A percentile compares a stretch with the other conserved stretches of the same genome.
Conservation (phyloP, 2,329 filamentous ascomycete genomes). For the Sclerotinia minor region DNA sequence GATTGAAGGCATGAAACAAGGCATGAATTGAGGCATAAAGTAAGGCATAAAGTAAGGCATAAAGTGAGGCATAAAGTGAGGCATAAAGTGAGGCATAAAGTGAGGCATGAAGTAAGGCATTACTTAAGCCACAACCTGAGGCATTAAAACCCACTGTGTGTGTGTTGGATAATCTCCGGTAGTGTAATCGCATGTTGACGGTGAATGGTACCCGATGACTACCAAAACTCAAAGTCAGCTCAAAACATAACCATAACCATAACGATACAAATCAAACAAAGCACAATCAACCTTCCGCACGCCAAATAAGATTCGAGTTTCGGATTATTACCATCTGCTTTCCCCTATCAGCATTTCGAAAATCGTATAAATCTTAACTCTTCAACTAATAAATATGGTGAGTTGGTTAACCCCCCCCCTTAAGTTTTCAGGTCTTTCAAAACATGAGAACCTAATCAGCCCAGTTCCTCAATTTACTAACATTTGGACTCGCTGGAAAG, state of each 20-base stretch:
- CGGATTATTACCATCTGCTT: neutral
- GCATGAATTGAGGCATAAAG: too few species aligned
- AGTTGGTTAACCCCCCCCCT: constrained; percentile 38
- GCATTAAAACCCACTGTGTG: neutral
- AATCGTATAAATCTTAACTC: neutral
- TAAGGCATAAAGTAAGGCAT: too few species aligned
- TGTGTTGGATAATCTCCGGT: neutral
- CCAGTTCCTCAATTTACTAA: constrained; percentile 66
- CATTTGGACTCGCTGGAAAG: constrained; percentile 71
- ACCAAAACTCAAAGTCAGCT: constrained; percentile 15
- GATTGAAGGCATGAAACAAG: too few species aligned
- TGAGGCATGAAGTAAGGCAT: neutral
- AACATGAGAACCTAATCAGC: constrained; percentile 48
- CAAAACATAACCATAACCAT: neutral
- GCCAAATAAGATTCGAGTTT: neutral
- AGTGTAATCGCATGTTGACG: neutral
- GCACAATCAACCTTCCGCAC: constrained; percentile 3
- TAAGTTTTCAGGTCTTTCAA: constrained; percentile 24
- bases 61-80: neutral
- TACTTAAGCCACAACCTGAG: neutral
- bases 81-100: neutral
- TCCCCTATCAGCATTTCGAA: neutral
- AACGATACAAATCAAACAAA: neutral
- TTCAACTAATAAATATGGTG: constrained; percentile 44
- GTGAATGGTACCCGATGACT: constrained; percentile 2